Base-by-base conservation (phyloP, 371 early-diverging fungal species). In the Smittium culicis region DNA sequence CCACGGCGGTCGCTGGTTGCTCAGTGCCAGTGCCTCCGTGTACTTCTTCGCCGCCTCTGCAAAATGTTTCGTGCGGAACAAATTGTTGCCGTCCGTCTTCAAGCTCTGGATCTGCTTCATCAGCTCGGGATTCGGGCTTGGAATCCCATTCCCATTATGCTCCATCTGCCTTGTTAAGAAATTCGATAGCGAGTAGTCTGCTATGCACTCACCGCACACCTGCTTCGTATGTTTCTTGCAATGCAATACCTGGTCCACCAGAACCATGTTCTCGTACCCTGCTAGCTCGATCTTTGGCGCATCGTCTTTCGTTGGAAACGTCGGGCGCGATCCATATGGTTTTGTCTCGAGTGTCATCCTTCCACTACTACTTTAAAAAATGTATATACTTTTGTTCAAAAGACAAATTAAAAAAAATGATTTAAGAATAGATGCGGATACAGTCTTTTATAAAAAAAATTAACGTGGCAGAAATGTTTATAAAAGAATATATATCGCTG, bases 1-100 rank as follows among this genome's bases (percentile, higher is more conserved):
- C 90, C 90, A 90, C 64, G 88, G 77, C 27, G 88, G 89, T 54
- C 90, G 79, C 68, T 82, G 81, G 72, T 83, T 82, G 24, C 87
- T 83, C 14, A 86, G 69, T 54, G 83, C 84, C 34, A 88, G 81
- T 17, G 89, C 90, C 74, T 85, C 82, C 55, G 86, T 79, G 71
- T 90, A 90, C 65, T 80, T 83, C 2, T 81, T 78, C 70, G 88
- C 83, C 16, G 90, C 87, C 66, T 87, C 86, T 28, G 76, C 73
- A 66, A 84, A 86, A 28, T 85, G 83, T 69, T 78, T 78, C 35
- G 74, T 73, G 60, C 88, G 86, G 76, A 85, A 88, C 66, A 76
- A 71, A 54, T 82, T 84, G 79, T 90, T 89, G 66, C 90, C 90
- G 59, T 85, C 86, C 54, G 83, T 84, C 67, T 85, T 88, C 59